These are phyloP conservation scores for Populus hybrid DNA, from an alignment of 441 rosid genomes.

Conservation along the genomic window DNA sequence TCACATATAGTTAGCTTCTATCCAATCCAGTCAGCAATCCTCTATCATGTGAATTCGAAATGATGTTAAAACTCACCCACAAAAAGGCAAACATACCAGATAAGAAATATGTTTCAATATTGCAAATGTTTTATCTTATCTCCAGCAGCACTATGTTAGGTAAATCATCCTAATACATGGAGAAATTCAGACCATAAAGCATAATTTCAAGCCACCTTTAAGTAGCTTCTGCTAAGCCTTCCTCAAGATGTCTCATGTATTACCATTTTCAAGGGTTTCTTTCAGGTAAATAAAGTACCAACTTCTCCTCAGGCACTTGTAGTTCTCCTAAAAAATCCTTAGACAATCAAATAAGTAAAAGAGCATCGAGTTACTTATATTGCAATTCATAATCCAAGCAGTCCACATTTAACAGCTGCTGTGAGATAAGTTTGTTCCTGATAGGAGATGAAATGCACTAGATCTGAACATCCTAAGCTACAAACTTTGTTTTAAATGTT, in stretches of 20 bases:
- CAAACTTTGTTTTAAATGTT: not conserved
- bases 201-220: not conserved
- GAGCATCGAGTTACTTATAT: not conserved
- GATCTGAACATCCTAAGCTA: not conserved
- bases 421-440: not conserved
- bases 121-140: not conserved
- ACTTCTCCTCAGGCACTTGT: not conserved
- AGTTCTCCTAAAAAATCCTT: not conserved
- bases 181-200: not conserved
- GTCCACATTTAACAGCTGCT: not conserved
- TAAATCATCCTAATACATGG: not conserved
- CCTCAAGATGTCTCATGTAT: not conserved
- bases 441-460: not conserved
- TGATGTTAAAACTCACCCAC: not conserved
- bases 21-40: not conserved
- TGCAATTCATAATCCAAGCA: not conserved
- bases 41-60: not conserved
- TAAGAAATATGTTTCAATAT: not conserved
- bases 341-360: not conserved
- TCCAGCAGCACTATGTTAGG: not conserved
- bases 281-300: not conserved
- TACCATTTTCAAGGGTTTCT: not conserved
- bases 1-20: not conserved
- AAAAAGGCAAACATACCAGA: not conserved
- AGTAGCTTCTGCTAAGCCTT: not conserved